phyloP scores from a whole-genome alignment of 306 rosid species.

The Corylus americana region DNA sequence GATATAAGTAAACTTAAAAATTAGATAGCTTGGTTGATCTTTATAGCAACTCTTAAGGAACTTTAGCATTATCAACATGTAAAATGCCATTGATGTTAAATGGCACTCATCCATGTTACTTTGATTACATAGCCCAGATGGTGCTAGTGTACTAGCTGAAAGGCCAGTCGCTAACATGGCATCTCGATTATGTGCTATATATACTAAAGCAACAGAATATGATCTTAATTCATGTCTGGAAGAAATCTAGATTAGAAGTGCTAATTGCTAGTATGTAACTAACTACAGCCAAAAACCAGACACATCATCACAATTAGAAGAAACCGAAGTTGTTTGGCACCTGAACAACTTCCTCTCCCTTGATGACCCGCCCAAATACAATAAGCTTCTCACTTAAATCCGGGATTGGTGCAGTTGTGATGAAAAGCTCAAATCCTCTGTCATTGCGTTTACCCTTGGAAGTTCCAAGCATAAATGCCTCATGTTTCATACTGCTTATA shows the following conservation, averaged over 20 bases:
- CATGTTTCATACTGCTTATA: slow-evolving; percentile 74
- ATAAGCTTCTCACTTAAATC: slow-evolving; percentile 80
- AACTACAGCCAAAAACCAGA: background rate
- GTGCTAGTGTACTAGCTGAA: background rate
- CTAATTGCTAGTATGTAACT: background rate
- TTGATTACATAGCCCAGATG: background rate
- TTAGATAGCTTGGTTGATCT: background rate
- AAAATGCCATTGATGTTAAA: background rate
- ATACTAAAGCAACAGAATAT: background rate
- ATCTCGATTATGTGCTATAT: background rate
- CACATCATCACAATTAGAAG: slow-evolving; percentile 1
- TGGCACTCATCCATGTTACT: background rate
- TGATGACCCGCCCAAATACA: slow-evolving; percentile 86
- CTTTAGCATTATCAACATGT: background rate
- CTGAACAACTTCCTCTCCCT: slow-evolving; percentile 98
- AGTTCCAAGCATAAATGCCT: slow-evolving; percentile 93
- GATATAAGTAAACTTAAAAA: background rate
- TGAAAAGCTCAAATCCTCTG: slow-evolving; percentile 84
- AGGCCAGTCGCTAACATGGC: background rate
- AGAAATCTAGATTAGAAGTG: background rate
- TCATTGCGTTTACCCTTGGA: slow-evolving; percentile 62
- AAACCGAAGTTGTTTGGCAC: slow-evolving; percentile 38
- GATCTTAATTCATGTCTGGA: background rate
- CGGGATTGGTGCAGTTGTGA: slow-evolving; percentile 97
- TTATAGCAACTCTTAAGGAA: background rate